phyloP scores from a whole-genome alignment of 148 eudicot genomes.

The Polygonum maritimum region DNA sequence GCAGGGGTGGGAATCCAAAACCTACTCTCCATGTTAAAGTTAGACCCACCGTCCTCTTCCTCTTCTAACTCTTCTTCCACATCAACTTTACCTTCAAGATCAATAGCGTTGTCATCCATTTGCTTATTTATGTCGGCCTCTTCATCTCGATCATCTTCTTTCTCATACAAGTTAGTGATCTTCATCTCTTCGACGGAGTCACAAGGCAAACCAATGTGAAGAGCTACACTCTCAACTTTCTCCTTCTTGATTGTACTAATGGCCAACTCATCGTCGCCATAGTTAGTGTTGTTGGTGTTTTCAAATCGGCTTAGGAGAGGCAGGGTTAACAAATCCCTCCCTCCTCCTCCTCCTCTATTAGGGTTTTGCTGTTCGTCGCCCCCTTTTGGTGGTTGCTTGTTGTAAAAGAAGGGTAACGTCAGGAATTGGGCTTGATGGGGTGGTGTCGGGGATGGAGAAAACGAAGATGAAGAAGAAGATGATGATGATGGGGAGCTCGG shows the following conservation, averaged over 20 bases:
- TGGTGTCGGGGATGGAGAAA: constrained; percentile 16
- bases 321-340: constrained; percentile 20
- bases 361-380: neutral
- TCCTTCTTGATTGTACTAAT: constrained; percentile 25
- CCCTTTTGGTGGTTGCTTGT: neutral
- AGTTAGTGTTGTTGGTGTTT: neutral
- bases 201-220: constrained; percentile 6
- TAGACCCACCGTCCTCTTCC: neutral
- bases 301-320: constrained; percentile 35
- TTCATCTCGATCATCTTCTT: neutral
- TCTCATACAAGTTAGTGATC: neutral
- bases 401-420: constrained; percentile 4
- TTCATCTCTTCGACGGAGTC: neutral
- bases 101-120: neutral
- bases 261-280: neutral
- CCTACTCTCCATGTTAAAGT: constrained; percentile 24
- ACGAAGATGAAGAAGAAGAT: constrained; percentile 24
- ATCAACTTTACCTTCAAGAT: constrained; percentile 14
- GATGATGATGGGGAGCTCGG: constrained; percentile 19
- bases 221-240: constrained; percentile 12
- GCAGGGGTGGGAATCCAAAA: constrained; percentile 74
- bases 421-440: constrained; percentile 9
- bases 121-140: neutral
- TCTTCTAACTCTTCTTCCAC: constrained; percentile 12
- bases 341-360: constrained; percentile 2